phyloP scores from a whole-genome alignment of 1,284 basidiomycete species.

The Cutaneotrichosporon mucoides region DNA sequence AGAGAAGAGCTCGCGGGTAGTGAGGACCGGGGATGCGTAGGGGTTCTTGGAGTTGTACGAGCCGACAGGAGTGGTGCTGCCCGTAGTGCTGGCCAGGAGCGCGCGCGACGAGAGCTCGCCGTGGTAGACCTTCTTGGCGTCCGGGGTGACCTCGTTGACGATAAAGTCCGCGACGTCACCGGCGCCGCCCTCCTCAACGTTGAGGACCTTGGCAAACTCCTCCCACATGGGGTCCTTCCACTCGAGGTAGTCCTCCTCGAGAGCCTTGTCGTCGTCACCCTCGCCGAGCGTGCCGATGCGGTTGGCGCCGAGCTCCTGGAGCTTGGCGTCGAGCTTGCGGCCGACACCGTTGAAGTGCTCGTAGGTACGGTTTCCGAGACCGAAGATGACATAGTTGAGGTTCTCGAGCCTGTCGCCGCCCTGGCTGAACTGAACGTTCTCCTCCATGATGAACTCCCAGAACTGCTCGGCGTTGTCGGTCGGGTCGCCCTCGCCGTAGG shows the following conservation, averaged over 20 bases:
- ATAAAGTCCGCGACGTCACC: constrained; percentile 91
- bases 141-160: constrained; percentile 74
- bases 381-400: constrained; percentile 92
- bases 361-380: constrained; percentile 92
- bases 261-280: constrained; percentile 98
- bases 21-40: constrained; percentile 75
- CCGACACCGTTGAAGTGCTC: constrained; percentile 92
- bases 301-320: constrained; percentile 74
- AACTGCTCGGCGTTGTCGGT: constrained; percentile 97
- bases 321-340: constrained; percentile 68
- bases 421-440: constrained; percentile 73
- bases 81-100: constrained; percentile 51
- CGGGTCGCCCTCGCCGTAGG: constrained; percentile 97
- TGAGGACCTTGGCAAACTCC: constrained; percentile 71
- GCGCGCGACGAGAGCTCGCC: constrained; percentile 88
- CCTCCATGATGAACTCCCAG: constrained; percentile 85
- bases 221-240: constrained; percentile 99
- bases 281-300: constrained; percentile 90
- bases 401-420: constrained; percentile 67
- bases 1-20: constrained; percentile 79
- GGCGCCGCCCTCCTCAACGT: constrained; percentile 91
- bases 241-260: constrained; percentile 99
- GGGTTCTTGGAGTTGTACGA: constrained; percentile 87
- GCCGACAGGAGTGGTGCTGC: constrained; percentile 55
- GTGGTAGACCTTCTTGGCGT: constrained; percentile 80